phyloP scores from a whole-genome alignment of 2,329 filamentous ascomycete species.

The Coniella lustricola region DNA sequence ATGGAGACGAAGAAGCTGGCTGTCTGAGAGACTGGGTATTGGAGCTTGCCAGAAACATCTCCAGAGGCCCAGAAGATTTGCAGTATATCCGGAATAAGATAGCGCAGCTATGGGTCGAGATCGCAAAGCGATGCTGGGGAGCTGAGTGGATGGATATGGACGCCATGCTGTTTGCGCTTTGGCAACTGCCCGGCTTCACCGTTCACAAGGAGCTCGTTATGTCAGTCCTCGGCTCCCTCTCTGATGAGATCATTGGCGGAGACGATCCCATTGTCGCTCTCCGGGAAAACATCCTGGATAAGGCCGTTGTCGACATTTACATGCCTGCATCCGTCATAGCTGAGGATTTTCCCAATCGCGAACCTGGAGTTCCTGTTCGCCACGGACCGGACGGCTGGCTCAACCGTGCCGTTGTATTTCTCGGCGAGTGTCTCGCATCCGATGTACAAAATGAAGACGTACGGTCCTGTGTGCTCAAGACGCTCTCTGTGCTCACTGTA shows the following conservation, averaged over 20 bases:
- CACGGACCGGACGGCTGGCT: conserved; percentile 84
- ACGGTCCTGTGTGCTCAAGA: conserved; percentile 65
- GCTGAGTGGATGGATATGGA: conserved; percentile 95
- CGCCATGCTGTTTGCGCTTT: conserved; percentile 69
- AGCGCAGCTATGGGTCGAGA: conserved; percentile 87
- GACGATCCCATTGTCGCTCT: conserved; percentile 83
- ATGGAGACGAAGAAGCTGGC: conserved; percentile 58
- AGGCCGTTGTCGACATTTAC: conserved; percentile 89
- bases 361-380: conserved; percentile 61
- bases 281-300: conserved; percentile 76
- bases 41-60: conserved; percentile 65
- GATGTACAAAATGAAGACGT: conserved; percentile 58
- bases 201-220: conserved; percentile 80
- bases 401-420: conserved; percentile 63
- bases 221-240: conserved; percentile 80
- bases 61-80: conserved; percentile 57
- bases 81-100: conserved; percentile 87
- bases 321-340: conserved; percentile 69
- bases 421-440: conserved; percentile 64
- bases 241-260: conserved; percentile 87
- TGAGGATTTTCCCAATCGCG: conserved; percentile 69
- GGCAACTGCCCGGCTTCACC: conserved; percentile 60
- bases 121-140: conserved; percentile 91
- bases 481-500: conserved; percentile 69
- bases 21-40: conserved; percentile 71